phyloP scores from a whole-genome alignment of 768 basidiomycete species.

The Mycena leptocephala region DNA sequence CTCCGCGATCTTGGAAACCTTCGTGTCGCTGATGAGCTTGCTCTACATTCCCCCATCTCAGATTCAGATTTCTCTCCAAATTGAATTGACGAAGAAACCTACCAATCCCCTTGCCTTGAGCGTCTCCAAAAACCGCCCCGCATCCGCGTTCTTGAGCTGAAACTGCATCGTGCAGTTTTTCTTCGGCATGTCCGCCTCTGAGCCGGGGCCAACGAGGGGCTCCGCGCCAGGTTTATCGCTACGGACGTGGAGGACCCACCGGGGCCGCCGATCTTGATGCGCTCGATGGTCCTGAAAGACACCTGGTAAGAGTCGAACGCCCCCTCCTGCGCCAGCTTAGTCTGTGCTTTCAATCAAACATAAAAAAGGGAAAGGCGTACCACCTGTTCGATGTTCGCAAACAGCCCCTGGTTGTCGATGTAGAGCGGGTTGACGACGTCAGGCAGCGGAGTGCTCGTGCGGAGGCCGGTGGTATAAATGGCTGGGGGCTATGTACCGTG shows the following conservation, averaged over 20 bases:
- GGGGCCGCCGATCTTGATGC: slow-evolving; percentile 16
- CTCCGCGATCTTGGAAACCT: slow-evolving; percentile 34
- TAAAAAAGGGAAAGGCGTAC: background rate
- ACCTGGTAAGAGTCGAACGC: slow-evolving; percentile 24
- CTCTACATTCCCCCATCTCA: slow-evolving; percentile 1
- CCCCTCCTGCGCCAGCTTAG: slow-evolving; percentile 5
- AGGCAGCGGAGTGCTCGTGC: slow-evolving; percentile 11
- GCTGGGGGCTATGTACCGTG: slow-evolving; percentile 36
- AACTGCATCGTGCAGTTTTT: slow-evolving; percentile 20
- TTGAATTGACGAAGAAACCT: background rate
- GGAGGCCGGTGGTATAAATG: slow-evolving; percentile 26
- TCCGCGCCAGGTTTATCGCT: background rate
- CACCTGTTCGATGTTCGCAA: slow-evolving; percentile 26
- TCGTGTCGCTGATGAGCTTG: slow-evolving; percentile 24
- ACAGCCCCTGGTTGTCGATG: slow-evolving; percentile 32
- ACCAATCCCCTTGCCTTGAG: slow-evolving; percentile 34
- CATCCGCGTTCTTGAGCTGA: slow-evolving; percentile 12
- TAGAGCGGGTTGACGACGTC: slow-evolving; percentile 31
- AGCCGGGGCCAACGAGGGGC: slow-evolving; percentile 22
- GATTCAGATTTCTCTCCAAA: background rate
- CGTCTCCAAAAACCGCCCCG: slow-evolving; percentile 26
- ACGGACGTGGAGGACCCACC: background rate
- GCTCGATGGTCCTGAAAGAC: slow-evolving; percentile 13
- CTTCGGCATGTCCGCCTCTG: background rate
- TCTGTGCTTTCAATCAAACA: background rate